Evolutionary conservation across 345 rosid species (phyloP).

Genomic region (Mangifera indica): DNA sequence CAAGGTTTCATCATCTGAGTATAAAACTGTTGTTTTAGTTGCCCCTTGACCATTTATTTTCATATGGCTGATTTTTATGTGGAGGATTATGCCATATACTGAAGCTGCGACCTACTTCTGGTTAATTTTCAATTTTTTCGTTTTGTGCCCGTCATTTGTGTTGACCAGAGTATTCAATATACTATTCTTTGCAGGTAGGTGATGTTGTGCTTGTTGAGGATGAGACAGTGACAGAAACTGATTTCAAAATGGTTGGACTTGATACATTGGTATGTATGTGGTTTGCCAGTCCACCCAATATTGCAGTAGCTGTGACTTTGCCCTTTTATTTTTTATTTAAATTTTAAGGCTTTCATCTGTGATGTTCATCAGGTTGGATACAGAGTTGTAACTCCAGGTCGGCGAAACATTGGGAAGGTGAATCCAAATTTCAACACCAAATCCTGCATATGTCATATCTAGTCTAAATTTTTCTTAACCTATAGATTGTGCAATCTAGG

Average conservation of each 20-base stretch:
- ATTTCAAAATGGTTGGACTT: constrained; percentile 66
- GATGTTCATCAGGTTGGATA: constrained; percentile 75
- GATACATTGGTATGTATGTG: constrained; percentile 67
- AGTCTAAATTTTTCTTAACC: not conserved
- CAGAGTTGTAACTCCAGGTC: constrained; percentile 65
- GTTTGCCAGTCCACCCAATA: not conserved
- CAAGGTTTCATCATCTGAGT: not conserved
- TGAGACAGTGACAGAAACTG: constrained; percentile 58
- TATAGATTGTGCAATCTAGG: constrained; percentile 35
- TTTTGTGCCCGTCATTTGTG: not conserved
- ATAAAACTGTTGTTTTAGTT: not conserved
- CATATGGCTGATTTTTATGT: not conserved
- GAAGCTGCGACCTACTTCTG: not conserved
- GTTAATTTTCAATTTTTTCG: not conserved
- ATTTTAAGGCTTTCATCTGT: constrained; percentile 23
- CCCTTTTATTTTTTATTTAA: not conserved
- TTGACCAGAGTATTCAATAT: not conserved
- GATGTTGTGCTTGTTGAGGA: constrained; percentile 79
- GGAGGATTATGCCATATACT: not conserved
- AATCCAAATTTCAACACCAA: constrained; percentile 6
- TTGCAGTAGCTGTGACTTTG: not conserved
- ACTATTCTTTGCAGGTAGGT: constrained; percentile 56
- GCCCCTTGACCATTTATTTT: not conserved
- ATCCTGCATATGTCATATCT: constrained; percentile 7
- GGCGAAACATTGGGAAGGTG: constrained; percentile 73